A percentile compares a stretch with the other conserved stretches of the same genome.
Evolutionary conservation across 2,329 filamentous ascomycete species (phyloP).

Genomic region (Curvularia sp.): DNA sequence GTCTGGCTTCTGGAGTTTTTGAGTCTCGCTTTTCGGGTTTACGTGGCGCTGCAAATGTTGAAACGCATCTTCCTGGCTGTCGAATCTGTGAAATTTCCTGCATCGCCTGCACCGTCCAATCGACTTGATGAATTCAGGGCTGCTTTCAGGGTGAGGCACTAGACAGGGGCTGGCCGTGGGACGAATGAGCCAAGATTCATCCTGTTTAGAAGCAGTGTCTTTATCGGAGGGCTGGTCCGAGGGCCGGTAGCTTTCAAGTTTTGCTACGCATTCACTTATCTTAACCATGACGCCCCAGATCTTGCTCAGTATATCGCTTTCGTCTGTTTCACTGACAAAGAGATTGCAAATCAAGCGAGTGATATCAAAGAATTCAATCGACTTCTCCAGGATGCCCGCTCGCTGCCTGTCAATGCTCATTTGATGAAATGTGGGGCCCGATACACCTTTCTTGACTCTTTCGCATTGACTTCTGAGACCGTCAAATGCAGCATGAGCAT

Average conservation of each 20-base stretch:
- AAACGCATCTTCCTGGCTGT: conserved; percentile 26
- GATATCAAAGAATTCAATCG: conserved; percentile 20
- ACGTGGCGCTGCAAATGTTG: conserved; percentile 34
- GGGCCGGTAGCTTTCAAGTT: conserved; percentile 10
- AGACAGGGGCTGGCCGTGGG: conserved; percentile 3
- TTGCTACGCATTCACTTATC: conserved; percentile 15
- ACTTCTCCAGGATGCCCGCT: conserved; percentile 16
- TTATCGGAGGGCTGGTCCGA: conserved; percentile 13
- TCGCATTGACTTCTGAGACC: conserved; percentile 1
- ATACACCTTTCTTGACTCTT: background rate
- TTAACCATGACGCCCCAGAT: conserved; percentile 36
- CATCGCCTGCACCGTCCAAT: conserved; percentile 33
- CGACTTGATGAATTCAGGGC: conserved; percentile 17
- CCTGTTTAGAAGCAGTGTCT: conserved; percentile 14
- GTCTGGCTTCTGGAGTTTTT: too few species aligned
- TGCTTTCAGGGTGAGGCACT: conserved; percentile 18
- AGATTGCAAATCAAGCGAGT: conserved; percentile 28
- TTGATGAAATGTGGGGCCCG: conserved; percentile 24
- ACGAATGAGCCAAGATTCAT: conserved; percentile 32
- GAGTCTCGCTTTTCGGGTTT: background rate
- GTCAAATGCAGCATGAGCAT: conserved; percentile 9
- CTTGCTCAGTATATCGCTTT: conserved; percentile 33
- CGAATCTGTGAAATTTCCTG: conserved; percentile 15
- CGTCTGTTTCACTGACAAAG: conserved; percentile 33
- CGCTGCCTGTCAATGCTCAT: conserved; percentile 23